These are phyloP conservation scores for Phytophthora macrochlamydospora DNA, from an alignment of 352 stramenopile genomes.

Conservation along the genomic window DNA sequence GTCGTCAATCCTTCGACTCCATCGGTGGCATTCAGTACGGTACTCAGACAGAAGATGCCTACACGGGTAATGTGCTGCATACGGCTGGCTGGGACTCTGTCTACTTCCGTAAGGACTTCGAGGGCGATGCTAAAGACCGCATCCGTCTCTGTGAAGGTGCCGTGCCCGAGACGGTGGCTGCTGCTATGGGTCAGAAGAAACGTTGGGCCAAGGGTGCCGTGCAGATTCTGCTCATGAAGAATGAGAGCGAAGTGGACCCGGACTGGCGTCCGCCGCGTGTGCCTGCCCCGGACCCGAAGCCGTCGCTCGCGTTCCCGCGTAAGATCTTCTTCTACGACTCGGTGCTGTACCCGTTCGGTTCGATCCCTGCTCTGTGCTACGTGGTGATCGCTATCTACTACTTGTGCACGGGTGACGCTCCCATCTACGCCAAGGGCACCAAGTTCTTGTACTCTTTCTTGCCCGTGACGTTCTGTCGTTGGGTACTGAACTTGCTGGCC, in stretches of 20 bases:
- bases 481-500: constrained; percentile 83
- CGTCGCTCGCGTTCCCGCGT: constrained; percentile 76
- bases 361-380: constrained; percentile 86
- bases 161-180: constrained; percentile 84
- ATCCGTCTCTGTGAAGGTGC: constrained; percentile 87
- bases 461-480: constrained; percentile 78
- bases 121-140: constrained; percentile 84
- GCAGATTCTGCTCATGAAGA: constrained; percentile 91
- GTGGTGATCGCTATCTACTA: constrained; percentile 88
- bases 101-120: constrained; percentile 92
- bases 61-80: constrained; percentile 85
- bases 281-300: constrained; percentile 83
- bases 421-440: constrained; percentile 84
- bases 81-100: constrained; percentile 86
- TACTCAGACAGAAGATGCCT: constrained; percentile 92
- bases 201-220: constrained; percentile 91
- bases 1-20: constrained; percentile 88
- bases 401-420: constrained; percentile 81
- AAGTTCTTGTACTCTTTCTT: constrained; percentile 90
- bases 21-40: constrained; percentile 91
- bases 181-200: constrained; percentile 86
- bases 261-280: constrained; percentile 87
- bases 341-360: constrained; percentile 89
- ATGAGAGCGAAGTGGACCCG: constrained; percentile 87
- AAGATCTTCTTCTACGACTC: constrained; percentile 93